Evolutionary conservation across 2,329 filamentous ascomycete genomes (phyloP).

Genomic region (Daldinia eschscholtzii): DNA sequence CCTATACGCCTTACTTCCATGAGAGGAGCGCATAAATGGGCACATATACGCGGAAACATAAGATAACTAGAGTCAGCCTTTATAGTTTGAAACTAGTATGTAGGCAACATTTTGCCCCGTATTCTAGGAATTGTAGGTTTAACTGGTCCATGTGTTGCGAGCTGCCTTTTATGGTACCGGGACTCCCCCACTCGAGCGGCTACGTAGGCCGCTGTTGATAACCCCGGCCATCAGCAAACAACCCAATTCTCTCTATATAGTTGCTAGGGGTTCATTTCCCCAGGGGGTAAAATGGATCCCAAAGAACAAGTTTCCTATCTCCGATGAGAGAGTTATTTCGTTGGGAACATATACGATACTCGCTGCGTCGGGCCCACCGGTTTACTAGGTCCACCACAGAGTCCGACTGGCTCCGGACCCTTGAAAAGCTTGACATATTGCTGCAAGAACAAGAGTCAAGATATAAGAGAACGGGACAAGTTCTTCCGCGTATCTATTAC

Average conservation of each 20-base stretch:
- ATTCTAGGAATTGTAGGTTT: neutral
- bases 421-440: neutral
- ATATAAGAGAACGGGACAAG: neutral
- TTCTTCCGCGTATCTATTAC: neutral
- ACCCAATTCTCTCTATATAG: neutral
- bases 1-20: neutral
- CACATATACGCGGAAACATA: neutral
- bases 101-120: neutral
- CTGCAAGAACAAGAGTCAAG: neutral
- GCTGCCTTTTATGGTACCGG: neutral
- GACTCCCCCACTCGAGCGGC: conserved; percentile 1
- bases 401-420: neutral
- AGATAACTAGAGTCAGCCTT: neutral
- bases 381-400: neutral
- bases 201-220: neutral
- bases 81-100: neutral
- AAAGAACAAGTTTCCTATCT: neutral
- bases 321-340: neutral
- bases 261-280: neutral
- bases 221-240: too few relatives aligned
- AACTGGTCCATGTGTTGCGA: neutral
- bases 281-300: neutral
- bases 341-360: neutral
- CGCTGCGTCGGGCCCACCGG: neutral
- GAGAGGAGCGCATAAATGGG: neutral